These are phyloP conservation scores for Acanthamoeba royreba DNA, from an alignment of 208 protist species.

Conservation along the genomic window DNA sequence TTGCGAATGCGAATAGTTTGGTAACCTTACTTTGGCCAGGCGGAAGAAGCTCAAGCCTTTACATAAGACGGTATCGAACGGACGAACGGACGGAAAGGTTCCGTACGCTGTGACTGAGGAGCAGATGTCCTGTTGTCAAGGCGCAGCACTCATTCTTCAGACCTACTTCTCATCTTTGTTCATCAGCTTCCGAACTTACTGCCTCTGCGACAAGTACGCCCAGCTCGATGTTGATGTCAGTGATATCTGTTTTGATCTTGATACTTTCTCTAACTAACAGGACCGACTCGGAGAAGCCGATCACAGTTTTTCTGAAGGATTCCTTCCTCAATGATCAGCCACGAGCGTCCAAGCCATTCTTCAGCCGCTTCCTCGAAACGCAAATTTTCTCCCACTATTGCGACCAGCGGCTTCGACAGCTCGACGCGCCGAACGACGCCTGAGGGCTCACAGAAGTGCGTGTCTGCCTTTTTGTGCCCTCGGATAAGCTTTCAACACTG, in stretches of 20 bases:
- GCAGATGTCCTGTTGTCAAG: constrained; percentile 9
- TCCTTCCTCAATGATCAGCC: constrained; percentile 40
- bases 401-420: constrained; percentile 42
- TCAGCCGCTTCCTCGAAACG: constrained; percentile 34
- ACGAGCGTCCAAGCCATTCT: not conserved
- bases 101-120: constrained; percentile 12
- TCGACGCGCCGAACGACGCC: not conserved
- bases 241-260: not conserved
- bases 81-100: not conserved
- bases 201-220: constrained; percentile 11
- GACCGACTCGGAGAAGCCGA: constrained; percentile 45
- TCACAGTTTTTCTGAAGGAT: constrained; percentile 45
- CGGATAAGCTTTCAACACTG: no score
- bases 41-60: constrained; percentile 22
- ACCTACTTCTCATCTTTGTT: constrained; percentile 29
- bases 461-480: no score
- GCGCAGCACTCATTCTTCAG: not conserved
- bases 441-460: no score
- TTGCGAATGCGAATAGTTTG: not conserved
- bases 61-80: not conserved
- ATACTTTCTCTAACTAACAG: not conserved
- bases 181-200: constrained; percentile 33
- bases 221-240: not conserved
- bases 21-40: not conserved
- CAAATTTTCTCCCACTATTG: constrained; percentile 40